Percentiles rank a stretch among this genome's conserved stretches.
Evolutionary conservation across 257 asterid genomes (phyloP).

Genomic region (Penstemon eatonii): DNA sequence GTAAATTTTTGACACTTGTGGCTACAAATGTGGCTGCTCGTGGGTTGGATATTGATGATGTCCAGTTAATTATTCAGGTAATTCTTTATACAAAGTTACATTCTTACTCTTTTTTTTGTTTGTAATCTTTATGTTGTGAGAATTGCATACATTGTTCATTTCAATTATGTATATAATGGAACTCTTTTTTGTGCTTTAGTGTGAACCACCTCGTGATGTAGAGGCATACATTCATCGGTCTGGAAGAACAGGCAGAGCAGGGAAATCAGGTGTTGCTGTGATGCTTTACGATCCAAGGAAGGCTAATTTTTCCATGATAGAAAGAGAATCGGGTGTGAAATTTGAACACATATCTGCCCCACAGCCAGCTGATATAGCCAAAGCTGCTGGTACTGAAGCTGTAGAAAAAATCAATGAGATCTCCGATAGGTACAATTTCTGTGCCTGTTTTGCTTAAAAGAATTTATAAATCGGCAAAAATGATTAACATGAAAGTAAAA

Average conservation of each 20-base stretch:
- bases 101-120: too few relatives aligned
- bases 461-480: neutral
- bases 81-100: neutral
- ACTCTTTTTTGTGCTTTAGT: conserved; percentile 43
- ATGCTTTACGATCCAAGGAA: conserved; percentile 95
- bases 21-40: conserved; percentile 99
- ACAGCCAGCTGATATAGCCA: conserved; percentile 94
- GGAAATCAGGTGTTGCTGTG: conserved; percentile 88
- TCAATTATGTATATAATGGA: conserved; percentile 18
- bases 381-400: conserved; percentile 83
- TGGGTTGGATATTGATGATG: conserved; percentile 94
- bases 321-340: conserved; percentile 92
- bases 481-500: conserved; percentile 6
- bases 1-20: conserved; percentile 77
- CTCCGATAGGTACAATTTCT: conserved; percentile 63
- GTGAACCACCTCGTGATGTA: conserved; percentile 97
- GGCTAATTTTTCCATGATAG: conserved; percentile 80
- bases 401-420: conserved; percentile 64
- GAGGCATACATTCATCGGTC: conserved; percentile 99
- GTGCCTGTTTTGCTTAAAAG: neutral
- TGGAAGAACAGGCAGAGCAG: conserved; percentile 99
- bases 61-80: conserved; percentile 95
- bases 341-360: conserved; percentile 92
- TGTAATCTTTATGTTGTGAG: neutral
- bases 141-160: neutral